Evolutionary conservation across 441 rosid species (phyloP).

Genomic region (Theobroma grandiflorum): DNA sequence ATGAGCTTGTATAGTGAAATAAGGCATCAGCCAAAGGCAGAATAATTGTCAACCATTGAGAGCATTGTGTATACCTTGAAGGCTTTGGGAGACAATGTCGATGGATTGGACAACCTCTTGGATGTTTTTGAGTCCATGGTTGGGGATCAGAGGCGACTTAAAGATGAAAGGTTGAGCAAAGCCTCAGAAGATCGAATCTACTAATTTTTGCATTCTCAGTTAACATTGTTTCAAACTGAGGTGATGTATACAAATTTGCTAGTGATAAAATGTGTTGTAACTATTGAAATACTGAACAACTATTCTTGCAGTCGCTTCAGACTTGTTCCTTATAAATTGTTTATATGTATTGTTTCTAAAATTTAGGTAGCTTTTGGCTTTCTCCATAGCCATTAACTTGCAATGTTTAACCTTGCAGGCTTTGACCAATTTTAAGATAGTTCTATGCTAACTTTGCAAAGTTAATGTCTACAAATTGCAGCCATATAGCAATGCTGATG

Average conservation of each 20-base stretch:
- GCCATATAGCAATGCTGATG: too few relatives aligned
- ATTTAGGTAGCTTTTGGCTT: not conserved
- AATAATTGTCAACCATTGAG: conserved; percentile 82
- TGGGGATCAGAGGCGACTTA: conserved; percentile 75
- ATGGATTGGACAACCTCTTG: conserved; percentile 69
- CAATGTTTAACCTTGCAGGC: not conserved
- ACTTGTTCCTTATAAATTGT: not conserved
- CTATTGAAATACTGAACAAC: not conserved
- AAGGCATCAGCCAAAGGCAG: conserved; percentile 77
- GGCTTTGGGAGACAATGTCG: conserved; percentile 54
- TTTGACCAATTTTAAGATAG: not conserved
- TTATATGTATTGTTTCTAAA: not conserved
- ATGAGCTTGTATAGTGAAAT: conserved; percentile 76
- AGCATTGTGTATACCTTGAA: conserved; percentile 78
- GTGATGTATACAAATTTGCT: not conserved
- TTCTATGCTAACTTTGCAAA: not conserved
- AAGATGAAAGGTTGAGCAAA: conserved; percentile 60
- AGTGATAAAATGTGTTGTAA: not conserved
- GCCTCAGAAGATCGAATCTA: conserved; percentile 20
- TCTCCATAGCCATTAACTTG: not conserved
- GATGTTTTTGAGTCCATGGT: conserved; percentile 88
- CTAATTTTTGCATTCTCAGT: not conserved
- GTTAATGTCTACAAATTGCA: not conserved
- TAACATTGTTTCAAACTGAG: not conserved
- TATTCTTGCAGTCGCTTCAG: not conserved